phyloP scores from a whole-genome alignment of 768 basidiomycete species.

The Podaxis pistillaris region DNA sequence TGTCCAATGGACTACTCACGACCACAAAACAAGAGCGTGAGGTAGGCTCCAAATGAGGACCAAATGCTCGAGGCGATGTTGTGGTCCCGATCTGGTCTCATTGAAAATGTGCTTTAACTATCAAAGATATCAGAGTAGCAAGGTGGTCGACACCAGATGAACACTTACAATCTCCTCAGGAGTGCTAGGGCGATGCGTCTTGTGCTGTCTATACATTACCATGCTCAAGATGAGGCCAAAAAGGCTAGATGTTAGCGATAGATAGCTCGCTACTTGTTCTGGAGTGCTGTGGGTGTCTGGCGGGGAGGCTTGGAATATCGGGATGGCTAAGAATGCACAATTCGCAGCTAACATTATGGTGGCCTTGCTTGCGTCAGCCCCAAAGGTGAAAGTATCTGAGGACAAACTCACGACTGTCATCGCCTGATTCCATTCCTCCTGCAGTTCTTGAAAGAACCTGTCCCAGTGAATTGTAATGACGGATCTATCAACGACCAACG shows the following conservation, averaged over 20 bases:
- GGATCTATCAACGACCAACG: not conserved
- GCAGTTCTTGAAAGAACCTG: constrained; percentile 2
- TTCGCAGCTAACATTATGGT: constrained; percentile 12
- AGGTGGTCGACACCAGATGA: not conserved
- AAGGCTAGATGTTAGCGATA: constrained; percentile 4
- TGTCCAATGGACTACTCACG: not conserved
- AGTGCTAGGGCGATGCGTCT: not conserved
- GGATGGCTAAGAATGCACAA: constrained; percentile 10
- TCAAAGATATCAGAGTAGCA: not conserved
- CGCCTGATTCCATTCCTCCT: constrained; percentile 9
- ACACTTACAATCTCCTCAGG: not conserved
- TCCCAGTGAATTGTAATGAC: constrained; percentile 4
- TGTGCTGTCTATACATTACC: constrained; percentile 3
- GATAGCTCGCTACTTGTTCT: constrained; percentile 8
- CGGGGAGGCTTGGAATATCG: not conserved
- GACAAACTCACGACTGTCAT: not conserved
- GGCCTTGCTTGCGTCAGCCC: not conserved
- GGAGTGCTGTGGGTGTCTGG: constrained; percentile 1
- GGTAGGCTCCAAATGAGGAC: constrained; percentile 10
- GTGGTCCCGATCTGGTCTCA: not conserved
- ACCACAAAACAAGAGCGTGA: constrained; percentile 10
- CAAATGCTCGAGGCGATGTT: constrained; percentile 4
- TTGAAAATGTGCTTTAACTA: constrained; percentile 1
- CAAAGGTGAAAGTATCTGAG: not conserved
- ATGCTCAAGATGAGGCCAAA: constrained; percentile 9